Conservation (phyloP, 306 rosid species). For the Cicer chorassanicum region DNA sequence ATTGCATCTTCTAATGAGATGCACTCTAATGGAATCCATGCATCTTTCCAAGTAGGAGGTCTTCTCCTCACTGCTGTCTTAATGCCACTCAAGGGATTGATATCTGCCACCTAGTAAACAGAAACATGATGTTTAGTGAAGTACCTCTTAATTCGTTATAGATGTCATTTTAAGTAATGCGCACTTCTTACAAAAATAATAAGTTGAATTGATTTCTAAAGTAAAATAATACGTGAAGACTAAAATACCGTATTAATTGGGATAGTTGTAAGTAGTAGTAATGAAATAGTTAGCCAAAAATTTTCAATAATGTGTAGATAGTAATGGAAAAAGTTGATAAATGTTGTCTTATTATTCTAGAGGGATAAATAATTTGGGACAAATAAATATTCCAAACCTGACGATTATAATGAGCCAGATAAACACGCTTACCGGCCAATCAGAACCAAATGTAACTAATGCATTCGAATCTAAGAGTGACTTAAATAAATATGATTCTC, state of each 20-base stretch:
- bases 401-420: no score
- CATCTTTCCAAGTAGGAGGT: constrained; percentile 63
- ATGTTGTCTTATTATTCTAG: no score
- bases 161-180: no score
- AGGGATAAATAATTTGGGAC: neutral
- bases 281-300: no score
- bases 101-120: constrained; percentile 61
- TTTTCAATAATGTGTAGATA: no score
- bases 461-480: constrained; percentile 66
- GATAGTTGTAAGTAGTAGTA: no score
- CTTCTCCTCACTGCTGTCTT: constrained; percentile 69
- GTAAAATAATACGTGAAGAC: no score
- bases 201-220: no score
- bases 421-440: constrained; percentile 76
- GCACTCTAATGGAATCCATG: constrained; percentile 81
- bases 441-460: constrained; percentile 77
- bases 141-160: neutral
- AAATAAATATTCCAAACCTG: neutral
- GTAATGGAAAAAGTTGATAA: no score
- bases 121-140: constrained; percentile 17
- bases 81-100: constrained; percentile 76
- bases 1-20: constrained; percentile 69
- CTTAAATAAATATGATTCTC: constrained; percentile 67
- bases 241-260: no score
- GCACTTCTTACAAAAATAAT: no score